A percentile compares a stretch with the other conserved stretches of the same genome.
Conservation (phyloP, 352 stramenopile species). For the Pythium apleroticum region DNA sequence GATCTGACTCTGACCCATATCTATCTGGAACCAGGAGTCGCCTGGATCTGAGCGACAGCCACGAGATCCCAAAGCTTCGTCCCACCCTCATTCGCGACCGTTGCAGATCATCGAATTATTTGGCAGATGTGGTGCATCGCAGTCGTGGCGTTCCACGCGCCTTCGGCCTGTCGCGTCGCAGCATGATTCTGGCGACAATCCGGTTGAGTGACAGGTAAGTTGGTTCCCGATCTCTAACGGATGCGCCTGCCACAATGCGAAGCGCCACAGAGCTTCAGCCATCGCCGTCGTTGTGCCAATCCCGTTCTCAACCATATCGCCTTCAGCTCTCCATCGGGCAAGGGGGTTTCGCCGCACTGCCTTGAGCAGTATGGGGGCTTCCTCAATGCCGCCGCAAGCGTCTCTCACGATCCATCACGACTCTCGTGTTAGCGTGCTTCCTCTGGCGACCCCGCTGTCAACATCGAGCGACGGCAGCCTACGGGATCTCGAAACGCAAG, state of each 20-base stretch:
- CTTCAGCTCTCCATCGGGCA: neutral
- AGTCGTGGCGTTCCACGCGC: neutral
- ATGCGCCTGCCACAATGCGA: neutral
- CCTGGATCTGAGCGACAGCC: no score
- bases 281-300: no score
- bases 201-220: neutral
- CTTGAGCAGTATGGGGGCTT: neutral
- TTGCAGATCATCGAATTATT: neutral
- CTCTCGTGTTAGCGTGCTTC: neutral
- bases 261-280: neutral
- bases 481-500: conserved; percentile 13
- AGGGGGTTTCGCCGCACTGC: neutral
- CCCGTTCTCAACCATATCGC: neutral
- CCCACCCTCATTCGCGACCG: neutral
- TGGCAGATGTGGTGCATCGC: neutral
- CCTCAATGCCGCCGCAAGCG: neutral
- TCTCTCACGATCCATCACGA: neutral
- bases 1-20: neutral
- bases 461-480: conserved; percentile 4
- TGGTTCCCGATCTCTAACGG: neutral
- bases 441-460: conserved; percentile 3
- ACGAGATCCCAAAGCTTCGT: neutral
- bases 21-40: neutral
- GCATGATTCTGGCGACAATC: neutral
- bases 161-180: neutral